Percentiles rank a stretch among this genome's conserved stretches.
phyloP scores from a whole-genome alignment of 179 eudicot genomes.

The Vitellaria paradoxa region DNA sequence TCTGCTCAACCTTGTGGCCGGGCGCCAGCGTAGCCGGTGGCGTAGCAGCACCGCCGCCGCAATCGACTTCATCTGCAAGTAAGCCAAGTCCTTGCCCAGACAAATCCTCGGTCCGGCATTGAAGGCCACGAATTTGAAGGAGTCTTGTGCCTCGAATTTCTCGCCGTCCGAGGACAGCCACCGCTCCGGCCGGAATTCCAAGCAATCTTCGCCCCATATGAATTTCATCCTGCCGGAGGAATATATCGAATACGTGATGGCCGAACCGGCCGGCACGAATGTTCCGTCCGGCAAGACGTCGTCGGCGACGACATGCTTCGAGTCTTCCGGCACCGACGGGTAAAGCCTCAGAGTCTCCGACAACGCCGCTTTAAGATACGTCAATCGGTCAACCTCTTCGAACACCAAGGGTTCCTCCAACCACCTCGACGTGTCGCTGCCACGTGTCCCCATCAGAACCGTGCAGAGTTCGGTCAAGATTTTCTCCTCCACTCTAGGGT shows the following conservation, averaged over 20 bases:
- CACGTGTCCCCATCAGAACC: constrained; percentile 56
- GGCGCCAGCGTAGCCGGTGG: constrained; percentile 42
- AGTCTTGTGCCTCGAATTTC: constrained; percentile 31
- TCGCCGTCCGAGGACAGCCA: constrained; percentile 49
- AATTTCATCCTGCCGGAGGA: constrained; percentile 60
- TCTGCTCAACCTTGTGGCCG: constrained; percentile 63
- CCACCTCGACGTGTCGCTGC: constrained; percentile 41
- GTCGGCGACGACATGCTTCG: constrained; percentile 39
- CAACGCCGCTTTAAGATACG: constrained; percentile 57
- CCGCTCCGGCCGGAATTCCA: constrained; percentile 57
- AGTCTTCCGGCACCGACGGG: constrained; percentile 28
- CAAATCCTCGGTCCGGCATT: constrained; percentile 72
- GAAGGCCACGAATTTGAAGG: constrained; percentile 54
- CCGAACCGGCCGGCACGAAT: constrained; percentile 55
- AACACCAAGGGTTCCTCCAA: constrained; percentile 45
- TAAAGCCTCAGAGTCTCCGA: constrained; percentile 57
- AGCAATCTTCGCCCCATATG: constrained; percentile 62
- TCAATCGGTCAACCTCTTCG: constrained; percentile 55
- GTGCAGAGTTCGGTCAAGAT: constrained; percentile 49
- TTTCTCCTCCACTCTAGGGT: constrained; percentile 51
- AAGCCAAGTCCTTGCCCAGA: constrained; percentile 37
- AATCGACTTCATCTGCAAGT: constrained; percentile 59
- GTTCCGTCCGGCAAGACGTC: constrained; percentile 56
- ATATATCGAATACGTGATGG: constrained; percentile 61
- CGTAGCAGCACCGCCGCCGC: constrained; percentile 53